Base-by-base conservation (phyloP, 2,329 filamentous ascomycete species). In the Ceratocystis ficicola region DNA sequence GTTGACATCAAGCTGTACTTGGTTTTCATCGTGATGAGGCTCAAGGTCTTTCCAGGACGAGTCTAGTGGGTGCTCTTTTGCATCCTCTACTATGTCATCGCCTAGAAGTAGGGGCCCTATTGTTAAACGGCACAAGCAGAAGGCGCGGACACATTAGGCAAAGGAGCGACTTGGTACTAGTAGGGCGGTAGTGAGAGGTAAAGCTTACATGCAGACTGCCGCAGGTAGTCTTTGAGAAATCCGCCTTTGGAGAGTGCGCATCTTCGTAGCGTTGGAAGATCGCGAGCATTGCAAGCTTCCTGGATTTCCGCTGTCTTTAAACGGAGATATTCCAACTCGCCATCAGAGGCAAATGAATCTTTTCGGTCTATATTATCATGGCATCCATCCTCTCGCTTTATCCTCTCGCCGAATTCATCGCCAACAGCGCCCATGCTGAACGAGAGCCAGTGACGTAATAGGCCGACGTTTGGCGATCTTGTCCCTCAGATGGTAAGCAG, bases 1-100 rank as follows among this genome's bases (percentile, higher is more conserved):
- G 75, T 96, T 85, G 66, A 99, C 94, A 73, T 99, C 94, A 61
- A 97, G 81, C 72, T 86, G 83, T 48, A 99, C 91, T 76, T 99
- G 94, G 62, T 88, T 86, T 75, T 99, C 94, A 72, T 99, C 94
- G 44, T 78, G 78, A 76, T 99, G 94, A n/a, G 76, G 80, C 36
- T 87, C 83, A 50, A 96, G 77, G n/a, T 79, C 72, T 69, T 77
- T 77, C 87, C 87, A 89, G 60, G 65, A 48, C 4, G 55, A 15
- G 25, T 66, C 59, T 48, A 46, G 15, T 44, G 25, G 41, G 5
- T 17, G 44, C 30, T 63, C 61, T 44, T 63, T 65, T 44, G 71
- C 69, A 15, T 65, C 67, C n/a, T 65, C 68, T 6, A 65, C 60
- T 28, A 25, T 69, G 50, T 70, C 67, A 48, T 72, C 70, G 0